A percentile compares a stretch with the other conserved stretches of the same genome.
Conservation (phyloP, 208 protist species). For the Leishmania braziliensis region DNA sequence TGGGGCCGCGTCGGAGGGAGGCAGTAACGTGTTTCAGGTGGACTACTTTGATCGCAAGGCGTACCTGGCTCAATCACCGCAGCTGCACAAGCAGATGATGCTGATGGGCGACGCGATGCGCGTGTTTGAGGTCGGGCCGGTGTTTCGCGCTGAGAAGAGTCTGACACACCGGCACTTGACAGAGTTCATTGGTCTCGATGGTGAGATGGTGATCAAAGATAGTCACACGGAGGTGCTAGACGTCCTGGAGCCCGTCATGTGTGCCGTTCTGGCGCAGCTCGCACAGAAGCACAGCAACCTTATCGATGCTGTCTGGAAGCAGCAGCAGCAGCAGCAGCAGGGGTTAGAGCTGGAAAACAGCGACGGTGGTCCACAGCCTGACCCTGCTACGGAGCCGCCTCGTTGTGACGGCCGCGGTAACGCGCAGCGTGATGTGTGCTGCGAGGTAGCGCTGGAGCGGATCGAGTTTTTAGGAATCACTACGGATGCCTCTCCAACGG, state of each 20-base stretch:
- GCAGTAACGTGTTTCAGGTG: slow-evolving; percentile 77
- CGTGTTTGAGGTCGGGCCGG: slow-evolving; percentile 95
- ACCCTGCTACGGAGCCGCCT: not conserved
- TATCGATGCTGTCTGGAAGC: slow-evolving; percentile 14
- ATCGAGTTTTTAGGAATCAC: slow-evolving; percentile 9
- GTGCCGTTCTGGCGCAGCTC: slow-evolving; percentile 92
- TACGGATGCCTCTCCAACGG: not conserved
- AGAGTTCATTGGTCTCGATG: slow-evolving; percentile 99
- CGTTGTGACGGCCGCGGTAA: not conserved
- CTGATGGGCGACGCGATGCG: slow-evolving; percentile 94
- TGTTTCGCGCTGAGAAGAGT: slow-evolving; percentile 99
- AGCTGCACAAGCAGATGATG: slow-evolving; percentile 99
- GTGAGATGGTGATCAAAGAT: slow-evolving; percentile 98
- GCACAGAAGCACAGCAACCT: slow-evolving; percentile 26
- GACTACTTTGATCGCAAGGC: slow-evolving; percentile 82
- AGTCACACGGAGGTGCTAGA: slow-evolving; percentile 98
- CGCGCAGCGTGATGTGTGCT: slow-evolving; percentile 23
- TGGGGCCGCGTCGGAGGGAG: slow-evolving; percentile 91
- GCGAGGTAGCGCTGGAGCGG: slow-evolving; percentile 14
- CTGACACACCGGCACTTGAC: slow-evolving; percentile 99
- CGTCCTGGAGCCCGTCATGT: slow-evolving; percentile 93
- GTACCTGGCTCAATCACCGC: slow-evolving; percentile 98
- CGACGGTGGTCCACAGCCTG: not conserved
- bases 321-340: slow-evolving; percentile 14
- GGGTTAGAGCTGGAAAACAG: not conserved